phyloP scores from a whole-genome alignment of 2,329 filamentous ascomycete species.

The Ilyonectria robusta region DNA sequence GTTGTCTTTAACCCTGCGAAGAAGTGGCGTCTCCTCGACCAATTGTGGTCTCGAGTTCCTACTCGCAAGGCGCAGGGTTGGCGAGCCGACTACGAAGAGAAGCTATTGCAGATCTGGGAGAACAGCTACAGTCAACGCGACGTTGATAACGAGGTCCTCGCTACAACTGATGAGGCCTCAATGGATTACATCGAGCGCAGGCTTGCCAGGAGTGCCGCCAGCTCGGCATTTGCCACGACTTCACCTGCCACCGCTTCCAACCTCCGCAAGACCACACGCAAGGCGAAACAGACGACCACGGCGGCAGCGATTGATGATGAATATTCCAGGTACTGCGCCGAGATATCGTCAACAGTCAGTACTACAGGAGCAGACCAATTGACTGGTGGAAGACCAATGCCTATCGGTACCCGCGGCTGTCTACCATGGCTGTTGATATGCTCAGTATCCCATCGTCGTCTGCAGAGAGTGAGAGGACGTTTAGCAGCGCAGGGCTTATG shows the following conservation, averaged over 20 bases:
- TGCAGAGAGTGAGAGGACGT: neutral
- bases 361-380: constrained; percentile 3
- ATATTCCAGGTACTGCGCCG: neutral
- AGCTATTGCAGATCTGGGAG: constrained; percentile 7
- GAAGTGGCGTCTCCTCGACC: constrained; percentile 11
- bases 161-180: neutral
- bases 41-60: constrained; percentile 12
- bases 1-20: constrained; percentile 8
- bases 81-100: neutral
- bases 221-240: neutral
- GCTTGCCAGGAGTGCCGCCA: neutral
- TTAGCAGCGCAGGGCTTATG: constrained; percentile 1
- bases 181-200: neutral
- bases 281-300: neutral
- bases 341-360: neutral
- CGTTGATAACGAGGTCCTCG: neutral
- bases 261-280: neutral
- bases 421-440: constrained; percentile 6
- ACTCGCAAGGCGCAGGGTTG: neutral
- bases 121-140: constrained; percentile 1
- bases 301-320: neutral
- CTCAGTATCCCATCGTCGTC: constrained; percentile 5
- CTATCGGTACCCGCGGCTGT: neutral
- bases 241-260: neutral
- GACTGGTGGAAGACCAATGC: neutral